A percentile compares a stretch with the other conserved stretches of the same genome.
Conservation (phyloP, 129 eudicot genomes). For the Tagetes patula region DNA sequence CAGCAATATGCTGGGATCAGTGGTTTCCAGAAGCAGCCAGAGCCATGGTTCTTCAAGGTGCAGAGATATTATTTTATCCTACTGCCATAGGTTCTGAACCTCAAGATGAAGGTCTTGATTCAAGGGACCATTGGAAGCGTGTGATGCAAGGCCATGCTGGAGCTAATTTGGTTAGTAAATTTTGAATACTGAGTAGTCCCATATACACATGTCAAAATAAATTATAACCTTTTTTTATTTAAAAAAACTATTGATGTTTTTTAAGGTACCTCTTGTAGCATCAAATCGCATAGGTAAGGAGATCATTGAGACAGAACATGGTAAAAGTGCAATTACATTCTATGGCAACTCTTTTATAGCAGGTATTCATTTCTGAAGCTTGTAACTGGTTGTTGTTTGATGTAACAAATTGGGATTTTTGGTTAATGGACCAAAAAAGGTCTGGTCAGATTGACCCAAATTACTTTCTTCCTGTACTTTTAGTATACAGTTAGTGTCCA, state of each 20-base stretch:
- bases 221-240: background rate
- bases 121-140: slow-evolving; percentile 96
- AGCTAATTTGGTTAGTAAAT: slow-evolving; percentile 78
- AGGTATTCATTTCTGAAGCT: slow-evolving; percentile 45
- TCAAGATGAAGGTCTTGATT: slow-evolving; percentile 94
- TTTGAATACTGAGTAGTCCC: background rate
- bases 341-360: slow-evolving; percentile 97
- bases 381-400: background rate
- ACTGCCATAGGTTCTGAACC: slow-evolving; percentile 99
- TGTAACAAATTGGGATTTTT: background rate
- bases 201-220: background rate
- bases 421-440: background rate
- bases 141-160: slow-evolving; percentile 99
- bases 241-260: background rate
- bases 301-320: slow-evolving; percentile 86
- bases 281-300: slow-evolving; percentile 98
- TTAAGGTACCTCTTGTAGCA: slow-evolving; percentile 91
- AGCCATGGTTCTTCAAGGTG: slow-evolving; percentile 99
- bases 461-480: background rate
- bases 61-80: slow-evolving; percentile 94
- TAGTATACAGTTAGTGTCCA: background rate
- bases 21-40: slow-evolving; percentile 99
- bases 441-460: background rate
- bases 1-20: slow-evolving; percentile 99
- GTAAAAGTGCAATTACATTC: slow-evolving; percentile 88